Evolutionary conservation across 148 eudicot genomes (phyloP), one percentile per base, ranked within the genome.

Genomic region (Chenopodium quinoa): DNA sequence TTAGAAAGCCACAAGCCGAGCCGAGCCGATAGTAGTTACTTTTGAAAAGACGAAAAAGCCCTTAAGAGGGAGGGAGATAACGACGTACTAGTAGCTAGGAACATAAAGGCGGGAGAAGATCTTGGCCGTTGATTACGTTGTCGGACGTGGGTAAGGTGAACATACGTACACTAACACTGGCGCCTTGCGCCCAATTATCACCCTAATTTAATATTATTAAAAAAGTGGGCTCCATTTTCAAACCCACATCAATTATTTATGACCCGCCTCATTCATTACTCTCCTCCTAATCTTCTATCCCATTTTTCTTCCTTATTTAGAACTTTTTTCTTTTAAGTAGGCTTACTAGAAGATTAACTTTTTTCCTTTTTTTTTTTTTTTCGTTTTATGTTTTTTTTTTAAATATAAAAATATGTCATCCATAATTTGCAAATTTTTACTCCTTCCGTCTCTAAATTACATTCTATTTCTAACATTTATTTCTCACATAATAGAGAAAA

Each of bases 51-150:
- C 85, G 79, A n/a, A 80, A 54, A 7, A 54, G 48, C 52, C 79
- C 85, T 27, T 68, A 3, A 1, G 37, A 3, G 22, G 25, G 22
- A 25, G 5, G 22, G 20, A 40, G 44, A 50, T 75, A 70, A 29
- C 25, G 80, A 80, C 80, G 64, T 13, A 68, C 20, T 29, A 31
- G 44, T 65, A 16, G 58, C 16, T 12, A 12, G 78, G 69, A 71
- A 68, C 71, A 75, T 29, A 87, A 81, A 79, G 85, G 87, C 85
- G 89, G 87, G 87, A 84, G 78, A 72, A 16, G 73, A 87, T 87
- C 83, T 79, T 1, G 47, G 79, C 89, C 89, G 87, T 87, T 75
- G 89, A 84, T 87, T 66, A 17, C 27, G 81, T 19, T 82, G 83
- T 80, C 88, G 82, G 82, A 79, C 71, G 72, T 83, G 80, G 65